Percentiles rank a stretch among this genome's conserved stretches.
These are phyloP conservation scores for Zea mays DNA, from an alignment of 176 grass and related monocot species.

Conservation along the genomic window DNA sequence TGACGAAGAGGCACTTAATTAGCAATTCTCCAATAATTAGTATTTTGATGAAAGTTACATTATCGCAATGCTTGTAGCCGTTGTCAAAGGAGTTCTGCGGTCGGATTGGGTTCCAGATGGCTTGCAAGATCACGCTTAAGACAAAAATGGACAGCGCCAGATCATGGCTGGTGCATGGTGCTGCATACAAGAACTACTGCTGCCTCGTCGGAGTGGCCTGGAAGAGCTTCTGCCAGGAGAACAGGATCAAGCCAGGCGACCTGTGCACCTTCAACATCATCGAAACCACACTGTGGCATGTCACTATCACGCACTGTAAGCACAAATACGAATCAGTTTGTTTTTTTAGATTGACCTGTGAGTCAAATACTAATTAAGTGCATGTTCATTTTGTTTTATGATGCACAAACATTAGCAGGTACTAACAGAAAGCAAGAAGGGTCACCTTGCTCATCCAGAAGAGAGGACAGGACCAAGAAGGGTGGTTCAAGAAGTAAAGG, in stretches of 20 bases:
- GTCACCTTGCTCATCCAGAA: not conserved
- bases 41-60: not conserved
- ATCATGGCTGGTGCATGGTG: slow-evolving; percentile 8
- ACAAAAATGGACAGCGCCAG: slow-evolving; percentile 8
- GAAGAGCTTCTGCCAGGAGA: slow-evolving; percentile 14
- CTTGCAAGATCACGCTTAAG: slow-evolving; percentile 9
- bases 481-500: no score
- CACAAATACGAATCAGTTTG: not conserved
- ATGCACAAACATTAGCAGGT: not conserved
- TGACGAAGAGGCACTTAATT: not conserved
- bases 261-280: slow-evolving; percentile 26
- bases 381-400: not conserved
- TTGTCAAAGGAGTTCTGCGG: slow-evolving; percentile 7
- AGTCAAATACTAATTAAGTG: not conserved
- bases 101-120: not conserved
- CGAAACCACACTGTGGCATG: slow-evolving; percentile 17
- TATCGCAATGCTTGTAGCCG: not conserved
- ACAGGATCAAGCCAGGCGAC: slow-evolving; percentile 13
- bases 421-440: not conserved
- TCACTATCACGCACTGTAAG: not conserved
- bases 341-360: not conserved
- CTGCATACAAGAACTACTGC: not conserved
- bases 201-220: not conserved
- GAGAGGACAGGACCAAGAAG: no score
- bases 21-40: not conserved